Evolutionary conservation across 306 rosid species (phyloP).

Genomic region (Rosa lucieae): DNA sequence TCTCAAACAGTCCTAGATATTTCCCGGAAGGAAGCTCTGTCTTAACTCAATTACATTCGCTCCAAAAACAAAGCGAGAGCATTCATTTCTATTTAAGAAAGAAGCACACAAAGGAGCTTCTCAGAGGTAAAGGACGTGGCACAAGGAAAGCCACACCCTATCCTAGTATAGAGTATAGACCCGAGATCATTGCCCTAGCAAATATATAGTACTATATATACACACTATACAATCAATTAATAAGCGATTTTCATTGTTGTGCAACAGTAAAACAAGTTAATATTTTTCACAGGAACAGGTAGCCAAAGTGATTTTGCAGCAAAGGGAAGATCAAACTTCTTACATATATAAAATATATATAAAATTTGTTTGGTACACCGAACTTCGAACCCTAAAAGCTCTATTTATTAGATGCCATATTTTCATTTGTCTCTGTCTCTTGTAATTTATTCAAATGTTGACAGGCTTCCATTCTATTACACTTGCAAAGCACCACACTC

Average conservation of each 20-base stretch:
- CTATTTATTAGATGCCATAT: background rate
- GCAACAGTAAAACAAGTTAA: background rate
- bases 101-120: background rate
- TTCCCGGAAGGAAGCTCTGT: background rate
- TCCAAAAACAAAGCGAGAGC: background rate
- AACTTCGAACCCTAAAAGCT: background rate
- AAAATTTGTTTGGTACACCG: background rate
- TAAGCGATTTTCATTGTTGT: too few species aligned
- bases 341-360: too few species aligned
- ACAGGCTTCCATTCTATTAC: too few species aligned
- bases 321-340: too few species aligned
- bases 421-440: too few species aligned
- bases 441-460: too few species aligned
- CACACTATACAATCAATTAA: background rate
- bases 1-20: background rate
- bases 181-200: background rate
- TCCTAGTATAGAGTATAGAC: background rate
- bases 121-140: background rate
- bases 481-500: too few species aligned
- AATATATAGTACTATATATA: too few species aligned
- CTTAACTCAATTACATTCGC: background rate
- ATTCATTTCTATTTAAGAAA: background rate
- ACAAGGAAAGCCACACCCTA: background rate
- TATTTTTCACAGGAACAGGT: background rate
- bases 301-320: background rate